Base-by-base conservation (phyloP, 345 rosid species). In the Sonneratia caseolaris region DNA sequence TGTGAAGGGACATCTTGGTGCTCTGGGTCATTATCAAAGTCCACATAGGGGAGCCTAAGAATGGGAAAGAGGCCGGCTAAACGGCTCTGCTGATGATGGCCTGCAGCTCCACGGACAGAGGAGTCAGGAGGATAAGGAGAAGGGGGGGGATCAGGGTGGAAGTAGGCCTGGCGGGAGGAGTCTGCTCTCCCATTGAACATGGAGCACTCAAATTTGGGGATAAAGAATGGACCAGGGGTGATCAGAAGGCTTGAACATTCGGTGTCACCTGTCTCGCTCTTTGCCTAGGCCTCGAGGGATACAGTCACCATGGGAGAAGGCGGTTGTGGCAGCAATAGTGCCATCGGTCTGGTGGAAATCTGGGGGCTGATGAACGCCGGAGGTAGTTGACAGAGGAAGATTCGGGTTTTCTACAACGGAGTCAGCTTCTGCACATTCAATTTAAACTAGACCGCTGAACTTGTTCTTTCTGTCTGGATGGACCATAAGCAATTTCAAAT, bases 121-220 rank as follows among this genome's bases (percentile, higher is more conserved):
- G 75, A 27, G 32, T 27, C 32, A 27, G 32, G 32, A 27, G 32
- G 32, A 27, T 27, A 27, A 27, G 68, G 74, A 51, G 10, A 38
- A 65, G 51, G 71, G 36, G 71, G 36, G 43, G 67, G 35, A 3
- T 64, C 62, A 37, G 82, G 88, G 37, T 86, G 86, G 15, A 89
- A 81, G 83, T 81, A 89, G 68, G 86, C 83, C 76, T 89, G 96
- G 61, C 86, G 85, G 70, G 82, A 86, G 35, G 96, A 89, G 36
- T 92, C 90, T 7, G 87, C 83, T 76, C 90, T 84, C 70, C 86
- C 92, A 72, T 86, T 89, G 84, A 87, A 87, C 70, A 38, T 70
- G 37, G 96, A 73, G 45, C 80, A 88, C 80, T 89, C 92, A 42
- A 89, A 75, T 42, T 71, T 64, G 49, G 88, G 82, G 55, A 76